Evolutionary conservation across 345 rosid species (phyloP).

Genomic region (Raphanus raphanistrum): DNA sequence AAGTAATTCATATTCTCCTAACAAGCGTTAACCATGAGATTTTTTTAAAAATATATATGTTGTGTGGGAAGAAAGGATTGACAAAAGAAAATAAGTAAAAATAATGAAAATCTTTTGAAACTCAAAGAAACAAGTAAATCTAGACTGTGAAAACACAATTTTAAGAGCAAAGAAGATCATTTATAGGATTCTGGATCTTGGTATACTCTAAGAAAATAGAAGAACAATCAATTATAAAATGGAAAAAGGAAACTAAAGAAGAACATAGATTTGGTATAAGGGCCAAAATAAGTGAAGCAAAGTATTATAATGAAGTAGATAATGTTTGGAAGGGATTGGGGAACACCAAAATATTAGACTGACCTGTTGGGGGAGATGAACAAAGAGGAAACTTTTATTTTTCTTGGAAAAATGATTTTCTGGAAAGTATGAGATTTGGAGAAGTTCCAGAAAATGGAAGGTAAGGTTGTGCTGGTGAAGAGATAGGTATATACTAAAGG

Average conservation of each 20-base stretch:
- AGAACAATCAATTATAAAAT: conserved; percentile 10
- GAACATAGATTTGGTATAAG: conserved; percentile 38
- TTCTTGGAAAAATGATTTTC: conserved; percentile 40
- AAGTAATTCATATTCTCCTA: conserved; percentile 1
- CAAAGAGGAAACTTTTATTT: conserved; percentile 29
- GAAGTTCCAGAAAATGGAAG: conserved; percentile 46
- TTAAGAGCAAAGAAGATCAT: conserved; percentile 25
- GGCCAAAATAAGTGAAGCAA: conserved; percentile 45
- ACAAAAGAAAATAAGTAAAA: background rate
- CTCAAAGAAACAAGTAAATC: conserved; percentile 1
- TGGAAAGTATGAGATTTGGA: conserved; percentile 42
- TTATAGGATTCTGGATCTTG: conserved; percentile 5
- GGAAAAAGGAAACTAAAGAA: conserved; percentile 25
- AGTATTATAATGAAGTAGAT: conserved; percentile 36
- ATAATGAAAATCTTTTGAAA: background rate
- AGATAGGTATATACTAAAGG: conserved; percentile 40
- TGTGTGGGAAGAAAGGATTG: background rate
- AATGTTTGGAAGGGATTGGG: conserved; percentile 41
- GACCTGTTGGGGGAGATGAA: conserved; percentile 40
- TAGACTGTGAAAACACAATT: background rate
- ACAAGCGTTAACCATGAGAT: background rate
- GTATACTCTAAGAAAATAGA: conserved; percentile 7
- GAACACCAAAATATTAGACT: conserved; percentile 33
- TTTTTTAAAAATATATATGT: background rate
- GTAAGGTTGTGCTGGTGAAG: conserved; percentile 40